These are phyloP conservation scores for Bruguiera sexangula DNA, from an alignment of 345 rosid genomes.

Conservation along the genomic window DNA sequence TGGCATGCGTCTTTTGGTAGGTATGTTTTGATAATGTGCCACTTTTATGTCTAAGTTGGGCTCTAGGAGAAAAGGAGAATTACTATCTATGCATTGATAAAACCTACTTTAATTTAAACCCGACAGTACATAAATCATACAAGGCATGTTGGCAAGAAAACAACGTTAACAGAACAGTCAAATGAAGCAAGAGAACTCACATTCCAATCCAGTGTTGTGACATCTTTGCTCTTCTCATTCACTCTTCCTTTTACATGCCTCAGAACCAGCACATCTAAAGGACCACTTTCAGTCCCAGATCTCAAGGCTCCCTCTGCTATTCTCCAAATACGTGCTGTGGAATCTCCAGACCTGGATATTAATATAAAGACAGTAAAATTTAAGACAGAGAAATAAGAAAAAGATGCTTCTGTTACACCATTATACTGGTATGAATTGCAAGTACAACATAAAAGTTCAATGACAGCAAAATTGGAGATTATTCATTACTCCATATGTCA, in stretches of 20 bases:
- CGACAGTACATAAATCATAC: background rate
- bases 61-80: background rate
- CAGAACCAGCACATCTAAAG: constrained; percentile 59
- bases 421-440: too few species aligned
- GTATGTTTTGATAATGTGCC: too few species aligned
- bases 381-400: background rate
- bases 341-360: constrained; percentile 82
- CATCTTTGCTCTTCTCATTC: constrained; percentile 97
- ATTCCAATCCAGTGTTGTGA: constrained; percentile 99
- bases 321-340: constrained; percentile 96
- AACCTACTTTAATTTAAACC: background rate
- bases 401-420: background rate
- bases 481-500: too few species aligned
- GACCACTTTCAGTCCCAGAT: constrained; percentile 48
- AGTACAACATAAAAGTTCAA: too few species aligned
- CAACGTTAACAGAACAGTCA: background rate
- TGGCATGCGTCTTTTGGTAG: too few species aligned
- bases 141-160: background rate
- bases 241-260: constrained; percentile 94
- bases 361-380: constrained; percentile 9
- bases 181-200: constrained; percentile 47
- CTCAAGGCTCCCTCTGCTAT: constrained; percentile 61
- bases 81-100: background rate
- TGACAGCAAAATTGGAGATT: too few species aligned
- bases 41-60: too few species aligned